These are phyloP conservation scores for Skeletonema menzelii DNA, from an alignment of 108 stramenopile genomes.

Conservation along the genomic window DNA sequence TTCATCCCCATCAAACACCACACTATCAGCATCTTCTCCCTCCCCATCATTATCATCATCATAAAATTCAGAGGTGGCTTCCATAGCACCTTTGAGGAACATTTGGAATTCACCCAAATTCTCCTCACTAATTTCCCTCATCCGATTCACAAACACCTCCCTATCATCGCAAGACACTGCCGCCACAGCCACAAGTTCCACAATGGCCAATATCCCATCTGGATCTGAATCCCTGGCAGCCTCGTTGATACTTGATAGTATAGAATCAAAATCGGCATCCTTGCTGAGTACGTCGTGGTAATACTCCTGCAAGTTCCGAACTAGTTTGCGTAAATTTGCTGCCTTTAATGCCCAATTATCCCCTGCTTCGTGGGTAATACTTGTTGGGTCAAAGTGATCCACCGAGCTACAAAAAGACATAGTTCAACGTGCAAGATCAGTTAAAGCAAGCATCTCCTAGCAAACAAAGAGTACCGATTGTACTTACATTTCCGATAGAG, in stretches of 20 bases:
- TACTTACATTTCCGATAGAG: constrained; percentile 87
- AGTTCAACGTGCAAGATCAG: background rate
- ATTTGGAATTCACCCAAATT: constrained; percentile 73
- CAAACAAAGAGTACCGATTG: background rate
- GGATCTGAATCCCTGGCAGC: constrained; percentile 58
- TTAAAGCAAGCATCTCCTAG: background rate
- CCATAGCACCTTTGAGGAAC: constrained; percentile 68
- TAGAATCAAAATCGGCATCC: constrained; percentile 63
- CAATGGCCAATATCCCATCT: constrained; percentile 55
- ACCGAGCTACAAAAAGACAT: constrained; percentile 42
- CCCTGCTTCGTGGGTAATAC: constrained; percentile 82
- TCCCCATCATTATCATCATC: constrained; percentile 54
- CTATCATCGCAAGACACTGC: constrained; percentile 79
- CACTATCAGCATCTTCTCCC: constrained; percentile 46
- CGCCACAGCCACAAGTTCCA: constrained; percentile 86
- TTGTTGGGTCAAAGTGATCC: constrained; percentile 84
- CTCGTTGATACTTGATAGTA: constrained; percentile 38
- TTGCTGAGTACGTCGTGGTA: constrained; percentile 76
- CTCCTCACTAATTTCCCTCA: constrained; percentile 71
- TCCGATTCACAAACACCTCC: constrained; percentile 67
- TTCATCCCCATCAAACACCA: constrained; percentile 25
- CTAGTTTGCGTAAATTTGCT: constrained; percentile 82
- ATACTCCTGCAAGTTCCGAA: constrained; percentile 77
- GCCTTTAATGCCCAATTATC: constrained; percentile 87
- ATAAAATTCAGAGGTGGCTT: constrained; percentile 56